A percentile compares a stretch with the other conserved stretches of the same genome.
Conservation (phyloP, 495 filamentous ascomycete species). For the Penicillium coprophilum region DNA sequence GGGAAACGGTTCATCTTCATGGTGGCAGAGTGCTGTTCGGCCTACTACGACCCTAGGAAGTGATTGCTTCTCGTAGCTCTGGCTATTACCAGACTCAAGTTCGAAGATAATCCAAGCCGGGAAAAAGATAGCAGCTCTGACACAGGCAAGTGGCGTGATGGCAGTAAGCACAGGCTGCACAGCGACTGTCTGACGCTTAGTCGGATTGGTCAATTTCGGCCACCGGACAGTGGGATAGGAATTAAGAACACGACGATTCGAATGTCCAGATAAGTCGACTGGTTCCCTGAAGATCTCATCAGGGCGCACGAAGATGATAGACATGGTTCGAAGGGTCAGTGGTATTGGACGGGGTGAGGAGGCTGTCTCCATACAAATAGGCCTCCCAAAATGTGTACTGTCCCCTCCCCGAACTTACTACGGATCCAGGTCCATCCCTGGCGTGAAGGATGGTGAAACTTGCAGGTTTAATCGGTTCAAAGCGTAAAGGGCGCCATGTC, state of each 20-base stretch:
- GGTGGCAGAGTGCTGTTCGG: conserved; percentile 27
- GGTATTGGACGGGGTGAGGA: conserved; percentile 26
- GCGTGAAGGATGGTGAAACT: conserved; percentile 14
- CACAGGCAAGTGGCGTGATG: conserved; percentile 23
- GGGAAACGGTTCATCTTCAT: conserved; percentile 22
- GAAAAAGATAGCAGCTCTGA: conserved; percentile 26
- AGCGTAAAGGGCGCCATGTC: conserved; percentile 20
- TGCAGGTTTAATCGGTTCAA: conserved; percentile 11
- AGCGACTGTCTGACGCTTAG: conserved; percentile 20
- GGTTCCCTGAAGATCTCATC: conserved; percentile 10
- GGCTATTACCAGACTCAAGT: conserved; percentile 25
- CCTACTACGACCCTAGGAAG: conserved; percentile 28
- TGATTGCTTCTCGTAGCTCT: conserved; percentile 20
- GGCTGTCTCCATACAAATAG: conserved; percentile 26
- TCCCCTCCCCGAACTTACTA: conserved; percentile 23
- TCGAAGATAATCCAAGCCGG: conserved; percentile 29
- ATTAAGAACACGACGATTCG: conserved; percentile 26
- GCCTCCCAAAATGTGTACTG: conserved; percentile 19
- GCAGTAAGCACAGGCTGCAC: conserved; percentile 23
- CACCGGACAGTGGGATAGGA: conserved; percentile 26
- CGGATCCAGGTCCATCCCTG: conserved; percentile 22
- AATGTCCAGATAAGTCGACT: conserved; percentile 19
- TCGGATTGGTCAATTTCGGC: conserved; percentile 25
- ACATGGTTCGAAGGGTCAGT: conserved; percentile 31
- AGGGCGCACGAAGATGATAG: conserved; percentile 23